Evolutionary conservation across 768 basidiomycete genomes (phyloP), one percentile per base, ranked within the genome.

Genomic region (Mycena filopes): DNA sequence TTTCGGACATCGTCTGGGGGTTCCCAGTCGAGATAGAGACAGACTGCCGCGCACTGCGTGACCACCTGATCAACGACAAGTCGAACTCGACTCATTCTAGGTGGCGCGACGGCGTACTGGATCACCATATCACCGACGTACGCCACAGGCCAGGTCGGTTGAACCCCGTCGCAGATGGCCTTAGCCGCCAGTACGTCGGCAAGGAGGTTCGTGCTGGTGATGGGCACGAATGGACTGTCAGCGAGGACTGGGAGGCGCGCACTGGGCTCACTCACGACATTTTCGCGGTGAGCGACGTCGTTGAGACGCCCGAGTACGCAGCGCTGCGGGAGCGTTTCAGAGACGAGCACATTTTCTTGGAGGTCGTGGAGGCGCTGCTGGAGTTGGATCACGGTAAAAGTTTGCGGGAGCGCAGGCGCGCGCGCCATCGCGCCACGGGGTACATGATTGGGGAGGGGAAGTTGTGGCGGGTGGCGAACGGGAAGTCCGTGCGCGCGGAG

Each of bases 371-470:
- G 8, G 68, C 75, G 1, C 46, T 78, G 8, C 21, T 61, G 4
- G 70, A 73, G 20, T 38, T 76, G 23, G 68, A 77, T 23, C 26
- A 55, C 1, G 68, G 68, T 3, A 48, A 25, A 4, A 65, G 60
- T 4, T 10, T 71, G 12, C 4, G 66, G 25, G 70, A 71, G 21
- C 46, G 66, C 31, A 63, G 45, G 40, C 48, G 66, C 8, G 76
- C 74, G 10, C 47, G 62, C 47, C 78, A 78, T 47, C 41, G 70
- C 20, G 74, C 74, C 18, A 25, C 16, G 1, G 66, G 69, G 5
- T 77, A 75, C 66, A 60, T 71, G 60, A 68, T 78, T 2, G 72
- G 74, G 12, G 72, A 71, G 2, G 71, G 70, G 16, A 70, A 68
- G 62, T 53, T 79, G 46, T 79, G 77, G n/a, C n/a, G 76, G 53